A percentile compares a stretch with the other conserved stretches of the same genome.
phyloP scores from a whole-genome alignment of 352 stramenopile species.

The Globisporangium lucens region DNA sequence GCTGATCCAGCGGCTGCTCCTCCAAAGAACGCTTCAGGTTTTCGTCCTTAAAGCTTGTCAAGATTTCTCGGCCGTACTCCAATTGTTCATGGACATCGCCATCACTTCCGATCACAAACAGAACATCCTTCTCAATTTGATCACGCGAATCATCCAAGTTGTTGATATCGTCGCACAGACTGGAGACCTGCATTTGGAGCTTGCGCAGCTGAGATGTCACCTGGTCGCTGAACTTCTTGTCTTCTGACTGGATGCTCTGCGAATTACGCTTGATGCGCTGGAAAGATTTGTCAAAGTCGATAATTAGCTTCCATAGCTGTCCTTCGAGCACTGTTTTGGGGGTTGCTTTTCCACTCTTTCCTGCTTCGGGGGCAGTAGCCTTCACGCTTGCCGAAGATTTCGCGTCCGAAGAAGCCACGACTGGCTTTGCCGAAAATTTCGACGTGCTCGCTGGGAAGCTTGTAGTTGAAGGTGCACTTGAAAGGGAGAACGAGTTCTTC shows the following conservation, averaged over 20 bases:
- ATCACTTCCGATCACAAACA: constrained; percentile 78
- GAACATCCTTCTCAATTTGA: constrained; percentile 63
- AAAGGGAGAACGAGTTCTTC: constrained; percentile 31
- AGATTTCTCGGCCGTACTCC: constrained; percentile 64
- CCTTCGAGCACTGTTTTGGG: constrained; percentile 51
- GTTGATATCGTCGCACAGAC: constrained; percentile 51
- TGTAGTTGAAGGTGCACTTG: constrained; percentile 17
- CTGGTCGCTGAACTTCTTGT: constrained; percentile 24
- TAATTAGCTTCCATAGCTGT: constrained; percentile 68
- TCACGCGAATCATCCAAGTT: constrained; percentile 51
- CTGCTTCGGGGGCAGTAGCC: background rate
- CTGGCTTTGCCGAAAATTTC: background rate
- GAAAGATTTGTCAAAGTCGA: constrained; percentile 64
- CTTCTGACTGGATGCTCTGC: constrained; percentile 34
- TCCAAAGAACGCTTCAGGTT: constrained; percentile 56
- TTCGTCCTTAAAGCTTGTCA: constrained; percentile 68
- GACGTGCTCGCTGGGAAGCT: constrained; percentile 8
- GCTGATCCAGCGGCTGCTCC: constrained; percentile 64
- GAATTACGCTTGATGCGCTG: constrained; percentile 42
- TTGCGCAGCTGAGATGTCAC: constrained; percentile 29
- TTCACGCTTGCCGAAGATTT: background rate
- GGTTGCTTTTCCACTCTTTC: constrained; percentile 18
- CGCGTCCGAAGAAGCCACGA: background rate
- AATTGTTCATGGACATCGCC: constrained; percentile 75
- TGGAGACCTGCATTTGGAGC: constrained; percentile 34